A percentile compares a stretch with the other conserved stretches of the same genome.
Conservation (phyloP, 1,139 yeast species). For the Zygosaccharomyces pseudobailii region DNA sequence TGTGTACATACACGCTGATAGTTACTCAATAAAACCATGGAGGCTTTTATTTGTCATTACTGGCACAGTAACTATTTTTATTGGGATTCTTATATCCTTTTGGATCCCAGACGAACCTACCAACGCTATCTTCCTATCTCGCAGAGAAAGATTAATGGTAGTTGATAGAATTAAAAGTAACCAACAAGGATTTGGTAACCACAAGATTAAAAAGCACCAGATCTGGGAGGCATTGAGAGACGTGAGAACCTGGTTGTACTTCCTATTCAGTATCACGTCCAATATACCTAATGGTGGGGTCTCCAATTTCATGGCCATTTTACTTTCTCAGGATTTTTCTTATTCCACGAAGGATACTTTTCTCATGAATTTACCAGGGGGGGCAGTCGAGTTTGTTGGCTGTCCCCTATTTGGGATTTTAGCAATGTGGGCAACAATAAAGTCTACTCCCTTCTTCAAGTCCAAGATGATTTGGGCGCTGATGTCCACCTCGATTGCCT, state of each 20-base stretch:
- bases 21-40: constrained; percentile 44
- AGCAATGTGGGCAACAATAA: constrained; percentile 38
- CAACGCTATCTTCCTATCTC: constrained; percentile 44
- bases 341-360: constrained; percentile 39
- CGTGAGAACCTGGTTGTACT: constrained; percentile 48
- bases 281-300: constrained; percentile 34
- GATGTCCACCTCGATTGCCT: constrained; percentile 38
- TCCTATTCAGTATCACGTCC: constrained; percentile 36
- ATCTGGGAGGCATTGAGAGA: constrained; percentile 43
- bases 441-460: constrained; percentile 20
- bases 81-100: constrained; percentile 42
- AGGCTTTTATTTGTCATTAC: constrained; percentile 44
- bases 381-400: constrained; percentile 38
- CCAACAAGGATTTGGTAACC: constrained; percentile 53
- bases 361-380: constrained; percentile 39
- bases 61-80: constrained; percentile 44
- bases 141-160: constrained; percentile 49
- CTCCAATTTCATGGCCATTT: constrained; percentile 33
- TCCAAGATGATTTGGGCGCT: constrained; percentile 44
- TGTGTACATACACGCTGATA: constrained; percentile 33
- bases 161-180: constrained; percentile 47
- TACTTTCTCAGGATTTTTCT: constrained; percentile 38
- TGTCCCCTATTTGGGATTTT: constrained; percentile 29
- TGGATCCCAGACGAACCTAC: constrained; percentile 51
- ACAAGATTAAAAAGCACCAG: constrained; percentile 50